A percentile compares a stretch with the other conserved stretches of the same genome.
Conservation (phyloP, 1,284 basidiomycete genomes). For the Peniophora sp. region DNA sequence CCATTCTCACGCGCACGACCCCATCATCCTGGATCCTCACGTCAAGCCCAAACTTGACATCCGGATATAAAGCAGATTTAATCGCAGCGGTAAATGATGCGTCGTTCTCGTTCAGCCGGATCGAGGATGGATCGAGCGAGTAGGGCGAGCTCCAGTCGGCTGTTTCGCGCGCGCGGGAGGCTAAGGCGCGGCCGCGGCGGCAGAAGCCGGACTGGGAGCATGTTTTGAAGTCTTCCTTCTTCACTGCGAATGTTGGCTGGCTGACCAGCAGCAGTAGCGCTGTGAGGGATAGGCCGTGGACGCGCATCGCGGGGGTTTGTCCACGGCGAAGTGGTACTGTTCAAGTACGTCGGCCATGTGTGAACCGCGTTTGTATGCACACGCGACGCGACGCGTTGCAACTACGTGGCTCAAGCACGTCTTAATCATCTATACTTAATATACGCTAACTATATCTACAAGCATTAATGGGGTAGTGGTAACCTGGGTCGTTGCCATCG, state of each 20-base stretch:
- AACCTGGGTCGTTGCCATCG: slow-evolving; percentile 40
- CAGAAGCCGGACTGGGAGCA: slow-evolving; percentile 90
- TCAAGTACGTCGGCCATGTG: neutral
- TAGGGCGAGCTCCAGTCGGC: slow-evolving; percentile 79
- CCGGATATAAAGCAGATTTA: slow-evolving; percentile 74
- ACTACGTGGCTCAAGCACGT: too few species aligned
- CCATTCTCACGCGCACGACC: slow-evolving; percentile 78
- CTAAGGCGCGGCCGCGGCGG: slow-evolving; percentile 76
- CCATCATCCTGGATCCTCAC: slow-evolving; percentile 80
- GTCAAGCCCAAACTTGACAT: slow-evolving; percentile 73
- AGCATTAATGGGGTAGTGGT: slow-evolving; percentile 31
- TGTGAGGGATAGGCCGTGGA: slow-evolving; percentile 6
- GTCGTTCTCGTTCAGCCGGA: slow-evolving; percentile 43
- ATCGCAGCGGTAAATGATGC: slow-evolving; percentile 65
- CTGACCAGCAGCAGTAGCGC: slow-evolving; percentile 18
- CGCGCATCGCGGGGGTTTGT: slow-evolving; percentile 11
- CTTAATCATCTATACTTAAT: too few species aligned
- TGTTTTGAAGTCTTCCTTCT: slow-evolving; percentile 83
- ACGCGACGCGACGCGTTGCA: too few species aligned
- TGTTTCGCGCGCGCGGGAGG: slow-evolving; percentile 55
- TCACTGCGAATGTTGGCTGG: slow-evolving; percentile 44
- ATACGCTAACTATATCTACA: too few species aligned
- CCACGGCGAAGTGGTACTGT: neutral
- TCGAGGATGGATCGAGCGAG: slow-evolving; percentile 50
- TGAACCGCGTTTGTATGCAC: neutral